These are phyloP conservation scores for Fusarium setosum DNA, from an alignment of 2,329 filamentous ascomycete genomes.

Conservation along the genomic window DNA sequence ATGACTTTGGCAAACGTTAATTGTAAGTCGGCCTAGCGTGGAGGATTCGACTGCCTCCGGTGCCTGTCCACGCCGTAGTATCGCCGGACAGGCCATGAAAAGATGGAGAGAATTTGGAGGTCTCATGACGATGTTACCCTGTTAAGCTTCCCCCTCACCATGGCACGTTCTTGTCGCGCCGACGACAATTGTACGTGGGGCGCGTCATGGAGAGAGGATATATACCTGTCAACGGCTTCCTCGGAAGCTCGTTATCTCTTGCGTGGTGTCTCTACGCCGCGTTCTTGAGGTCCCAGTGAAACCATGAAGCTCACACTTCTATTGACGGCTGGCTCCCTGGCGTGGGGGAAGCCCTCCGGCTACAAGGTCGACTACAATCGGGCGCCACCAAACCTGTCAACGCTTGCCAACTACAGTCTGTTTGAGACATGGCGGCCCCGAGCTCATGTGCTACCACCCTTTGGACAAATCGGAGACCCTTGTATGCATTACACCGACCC, in stretches of 20 bases:
- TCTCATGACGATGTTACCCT: conserved; percentile 28
- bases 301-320: conserved; percentile 33
- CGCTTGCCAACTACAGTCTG: conserved; percentile 50
- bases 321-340: conserved; percentile 26
- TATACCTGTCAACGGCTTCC: conserved; percentile 2
- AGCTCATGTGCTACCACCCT: conserved; percentile 53
- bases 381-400: conserved; percentile 52
- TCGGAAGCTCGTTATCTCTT: not conserved
- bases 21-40: conserved; percentile 6
- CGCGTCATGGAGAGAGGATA: conserved; percentile 16
- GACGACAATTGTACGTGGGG: conserved; percentile 5
- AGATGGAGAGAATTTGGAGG: conserved; percentile 1
- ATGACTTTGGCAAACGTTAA: conserved; percentile 19
- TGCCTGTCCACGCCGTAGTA: conserved; percentile 27
- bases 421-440: conserved; percentile 49
- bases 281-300: not conserved
- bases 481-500: conserved; percentile 59
- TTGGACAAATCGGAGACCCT: conserved; percentile 55
- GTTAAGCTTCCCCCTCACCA: not conserved
- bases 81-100: conserved; percentile 16
- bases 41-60: not conserved
- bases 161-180: conserved; percentile 24
- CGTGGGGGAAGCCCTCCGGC: conserved; percentile 26
- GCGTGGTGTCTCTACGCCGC: not conserved
- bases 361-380: conserved; percentile 47